Evolutionary conservation across 1,139 yeast genomes (phyloP), one percentile per base, ranked within the genome.

Genomic region (Suhomyces bribrorum): DNA sequence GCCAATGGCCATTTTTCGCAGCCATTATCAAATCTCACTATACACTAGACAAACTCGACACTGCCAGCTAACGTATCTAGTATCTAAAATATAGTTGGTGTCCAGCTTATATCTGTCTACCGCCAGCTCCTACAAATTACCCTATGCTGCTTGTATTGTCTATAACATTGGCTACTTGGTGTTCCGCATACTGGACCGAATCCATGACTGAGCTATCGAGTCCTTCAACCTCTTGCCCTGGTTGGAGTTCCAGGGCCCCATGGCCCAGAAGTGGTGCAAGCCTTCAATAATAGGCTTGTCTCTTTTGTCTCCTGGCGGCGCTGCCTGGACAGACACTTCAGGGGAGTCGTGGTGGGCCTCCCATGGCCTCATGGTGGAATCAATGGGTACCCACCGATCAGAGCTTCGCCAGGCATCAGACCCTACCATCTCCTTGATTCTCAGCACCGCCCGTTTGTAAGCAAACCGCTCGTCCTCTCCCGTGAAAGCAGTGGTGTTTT

Each of bases 381-480:
- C 78, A 1, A 79, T 57, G 3, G 86, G 86, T 3, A 69, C 63
- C 88, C 87, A 82, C 37, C 69, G 56, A 20, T 58, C 59, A 3
- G 53, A 46, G 7, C 50, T 45, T 45, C 82, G 64, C 86, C 88
- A 83, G 7, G 52, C 49, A 18, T 61, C 65, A 0, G 84, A 77
- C 1, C 72, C 72, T 1, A 81, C 76, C 88, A 84, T 83, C 50
- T 84, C 90, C 43, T 69, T 67, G 18, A 84, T 71, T 48, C 92
- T 62, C 54, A 83, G 79, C 1, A 83, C 83, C 0, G 90, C 89
- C 47, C 90, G 60, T 46, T 79, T 80, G 52, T 77, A 83, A 3
- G 92, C 89, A 62, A 84, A 83, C 59, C 74, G 75, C 54, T 84
- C 90, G 57, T 84, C 90, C 50, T 83, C 89, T 20, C 92, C 90